Percentiles rank a stretch among this genome's conserved stretches.
These are phyloP conservation scores for Abortiporus biennis DNA, from an alignment of 1,284 basidiomycete species.

Conservation along the genomic window DNA sequence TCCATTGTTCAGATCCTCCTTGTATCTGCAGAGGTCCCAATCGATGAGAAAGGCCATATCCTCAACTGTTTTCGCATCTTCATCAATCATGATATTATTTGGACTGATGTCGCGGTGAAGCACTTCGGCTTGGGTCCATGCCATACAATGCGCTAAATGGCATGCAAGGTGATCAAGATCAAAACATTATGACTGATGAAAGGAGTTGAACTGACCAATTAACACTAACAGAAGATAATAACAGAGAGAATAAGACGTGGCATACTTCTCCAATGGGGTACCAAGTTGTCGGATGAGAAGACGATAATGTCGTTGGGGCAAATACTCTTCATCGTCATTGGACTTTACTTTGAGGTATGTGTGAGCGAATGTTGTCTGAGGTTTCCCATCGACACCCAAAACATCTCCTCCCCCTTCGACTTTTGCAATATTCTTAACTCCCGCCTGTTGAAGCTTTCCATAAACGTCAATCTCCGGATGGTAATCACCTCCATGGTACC, in stretches of 20 bases:
- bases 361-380: background rate
- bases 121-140: background rate
- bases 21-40: slow-evolving; percentile 3
- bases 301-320: background rate
- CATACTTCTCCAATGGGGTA: background rate
- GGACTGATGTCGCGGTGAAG: slow-evolving; percentile 5
- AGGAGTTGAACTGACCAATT: background rate
- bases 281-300: background rate
- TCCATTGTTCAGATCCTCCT: background rate
- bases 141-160: background rate
- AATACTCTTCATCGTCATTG: no score
- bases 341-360: no score
- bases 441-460: background rate
- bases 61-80: background rate
- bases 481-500: background rate
- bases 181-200: background rate
- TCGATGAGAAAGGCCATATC: slow-evolving; percentile 1
- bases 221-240: background rate
- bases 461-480: background rate
- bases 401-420: background rate
- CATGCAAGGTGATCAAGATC: no score
- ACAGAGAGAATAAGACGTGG: background rate
- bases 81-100: background rate
- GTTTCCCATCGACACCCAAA: background rate
- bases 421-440: background rate